Conservation (phyloP, 169 alveolate genomes). For the Cyclospora cayetanensis region DNA sequence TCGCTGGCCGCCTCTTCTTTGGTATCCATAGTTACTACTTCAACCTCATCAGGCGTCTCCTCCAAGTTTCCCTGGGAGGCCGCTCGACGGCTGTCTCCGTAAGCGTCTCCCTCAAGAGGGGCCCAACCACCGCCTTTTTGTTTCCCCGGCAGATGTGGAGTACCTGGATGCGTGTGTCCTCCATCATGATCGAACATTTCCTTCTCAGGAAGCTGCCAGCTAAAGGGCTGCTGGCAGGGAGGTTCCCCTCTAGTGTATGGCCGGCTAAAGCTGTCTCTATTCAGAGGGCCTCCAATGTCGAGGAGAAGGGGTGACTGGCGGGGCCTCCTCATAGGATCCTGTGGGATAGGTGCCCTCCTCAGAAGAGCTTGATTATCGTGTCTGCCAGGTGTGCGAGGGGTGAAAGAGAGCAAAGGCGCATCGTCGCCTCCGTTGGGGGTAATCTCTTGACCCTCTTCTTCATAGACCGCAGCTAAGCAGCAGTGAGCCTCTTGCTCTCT, state of each 20-base stretch:
- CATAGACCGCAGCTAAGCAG: background rate
- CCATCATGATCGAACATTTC: too few species aligned
- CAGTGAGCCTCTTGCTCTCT: background rate
- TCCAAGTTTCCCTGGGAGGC: too few species aligned
- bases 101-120: too few species aligned
- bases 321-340: conserved; percentile 36
- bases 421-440: background rate
- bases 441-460: background rate
- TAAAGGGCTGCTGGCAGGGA: background rate
- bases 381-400: background rate
- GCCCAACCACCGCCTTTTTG: too few species aligned
- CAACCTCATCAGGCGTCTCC: too few species aligned
- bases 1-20: too few species aligned
- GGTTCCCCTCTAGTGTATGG: background rate
- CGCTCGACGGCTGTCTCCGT: too few species aligned
- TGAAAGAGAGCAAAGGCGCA: background rate
- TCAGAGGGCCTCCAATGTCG: conserved; percentile 6
- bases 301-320: background rate
- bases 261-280: background rate
- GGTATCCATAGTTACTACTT: too few species aligned
- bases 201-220: too few species aligned
- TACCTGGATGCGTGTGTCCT: too few species aligned
- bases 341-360: background rate
- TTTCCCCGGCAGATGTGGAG: too few species aligned
- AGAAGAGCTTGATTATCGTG: background rate